Conservation (phyloP, 1,139 yeast genomes). For the Nematodospora anomalae region DNA sequence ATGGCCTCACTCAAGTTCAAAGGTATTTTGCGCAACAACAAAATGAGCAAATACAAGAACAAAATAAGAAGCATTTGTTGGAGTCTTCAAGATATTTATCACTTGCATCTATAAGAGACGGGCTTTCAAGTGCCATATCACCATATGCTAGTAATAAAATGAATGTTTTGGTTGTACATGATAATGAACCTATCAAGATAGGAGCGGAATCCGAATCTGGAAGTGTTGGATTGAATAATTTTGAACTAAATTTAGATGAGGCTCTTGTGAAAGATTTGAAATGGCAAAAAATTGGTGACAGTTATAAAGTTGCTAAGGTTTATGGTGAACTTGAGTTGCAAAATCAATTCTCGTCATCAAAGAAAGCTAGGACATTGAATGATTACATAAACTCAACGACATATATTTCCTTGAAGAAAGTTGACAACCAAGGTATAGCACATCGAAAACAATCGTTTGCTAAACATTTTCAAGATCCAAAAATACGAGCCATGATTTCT, state of each 20-base stretch:
- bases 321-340: constrained; percentile 64
- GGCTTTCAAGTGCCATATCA: constrained; percentile 23
- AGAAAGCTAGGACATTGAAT: constrained; percentile 22
- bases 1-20: constrained; percentile 30
- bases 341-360: constrained; percentile 19
- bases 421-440: constrained; percentile 15
- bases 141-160: constrained; percentile 23
- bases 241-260: constrained; percentile 72
- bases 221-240: constrained; percentile 53
- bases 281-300: constrained; percentile 87
- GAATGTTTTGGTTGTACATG: constrained; percentile 33
- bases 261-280: constrained; percentile 58
- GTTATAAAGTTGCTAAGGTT: constrained; percentile 80
- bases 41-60: constrained; percentile 25
- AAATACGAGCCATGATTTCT: constrained; percentile 14
- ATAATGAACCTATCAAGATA: constrained; percentile 49
- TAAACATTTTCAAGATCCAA: constrained; percentile 12
- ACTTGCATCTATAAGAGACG: constrained; percentile 35
- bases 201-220: constrained; percentile 44
- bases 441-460: constrained; percentile 8
- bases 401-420: constrained; percentile 37
- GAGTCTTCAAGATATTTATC: constrained; percentile 35
- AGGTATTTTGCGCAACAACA: constrained; percentile 35
- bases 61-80: constrained; percentile 24
- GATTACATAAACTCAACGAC: constrained; percentile 39